These are phyloP conservation scores for Hypoxylon sp. DNA, from an alignment of 2,329 filamentous ascomycete species.

Conservation along the genomic window DNA sequence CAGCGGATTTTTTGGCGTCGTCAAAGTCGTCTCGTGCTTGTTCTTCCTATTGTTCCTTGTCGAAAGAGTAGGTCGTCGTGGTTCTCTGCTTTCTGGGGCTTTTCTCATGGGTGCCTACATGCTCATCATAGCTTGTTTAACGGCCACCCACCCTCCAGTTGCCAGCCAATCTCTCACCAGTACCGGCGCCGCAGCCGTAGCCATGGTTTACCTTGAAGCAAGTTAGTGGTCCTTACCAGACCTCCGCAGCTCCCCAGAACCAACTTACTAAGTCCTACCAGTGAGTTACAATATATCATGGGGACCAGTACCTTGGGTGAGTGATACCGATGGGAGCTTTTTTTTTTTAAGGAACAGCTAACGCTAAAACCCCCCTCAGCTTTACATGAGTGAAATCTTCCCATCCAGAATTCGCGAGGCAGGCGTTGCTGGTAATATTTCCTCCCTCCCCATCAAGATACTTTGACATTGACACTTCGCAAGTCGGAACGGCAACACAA, in stretches of 20 bases:
- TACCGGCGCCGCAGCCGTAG: conserved; percentile 63
- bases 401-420: conserved; percentile 65
- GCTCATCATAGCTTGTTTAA: conserved; percentile 66
- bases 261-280: conserved; percentile 56
- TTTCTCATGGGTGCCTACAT: conserved; percentile 67
- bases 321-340: background rate
- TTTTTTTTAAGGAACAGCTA: background rate
- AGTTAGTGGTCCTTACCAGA: conserved; percentile 34
- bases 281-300: conserved; percentile 67
- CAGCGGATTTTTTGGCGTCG: conserved; percentile 67
- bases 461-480: conserved; percentile 1
- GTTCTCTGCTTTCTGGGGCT: conserved; percentile 64
- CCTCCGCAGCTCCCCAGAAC: background rate
- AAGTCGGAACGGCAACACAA: conserved; percentile 63
- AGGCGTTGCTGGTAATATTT: conserved; percentile 57
- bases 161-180: conserved; percentile 52
- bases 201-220: conserved; percentile 67
- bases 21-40: conserved; percentile 64
- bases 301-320: conserved; percentile 66
- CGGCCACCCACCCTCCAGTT: conserved; percentile 60
- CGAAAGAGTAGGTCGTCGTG: conserved; percentile 64
- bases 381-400: conserved; percentile 67
- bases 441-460: background rate
- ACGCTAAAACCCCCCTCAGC: conserved; percentile 41
- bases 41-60: conserved; percentile 65